Base-by-base conservation (phyloP, 1,284 basidiomycete species). In the Phellopilus nigrolimitatus region DNA sequence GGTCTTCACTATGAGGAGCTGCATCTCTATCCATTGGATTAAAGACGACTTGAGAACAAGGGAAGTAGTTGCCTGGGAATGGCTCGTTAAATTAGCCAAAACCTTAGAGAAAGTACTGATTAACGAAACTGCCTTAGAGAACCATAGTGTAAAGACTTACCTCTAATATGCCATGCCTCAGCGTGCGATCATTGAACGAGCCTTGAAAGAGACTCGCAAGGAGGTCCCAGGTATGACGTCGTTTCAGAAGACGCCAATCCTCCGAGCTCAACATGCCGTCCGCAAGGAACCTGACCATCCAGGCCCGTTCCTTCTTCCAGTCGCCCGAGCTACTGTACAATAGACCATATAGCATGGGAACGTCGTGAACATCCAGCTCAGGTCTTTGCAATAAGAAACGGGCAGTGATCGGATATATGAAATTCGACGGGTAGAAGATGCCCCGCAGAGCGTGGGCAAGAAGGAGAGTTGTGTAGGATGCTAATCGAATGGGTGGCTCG, bases 161-260 rank as follows among this genome's bases (percentile, higher is more conserved):
- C 73, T 90, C 87, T 3, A 91, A 66, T 31, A 90, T 78, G 5
- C 75, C 71, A 49, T 70, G 70, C 15, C 83, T 75, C 60, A 88
- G 66, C 0, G 68, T 49, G 0, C 64, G 57, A 56, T 92, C 88
- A 0, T 70, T 64, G 33, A 71, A 69, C 4, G 78, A 76, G 47
- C 78, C 78, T 56, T 89, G 82, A 65, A 84, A 93, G 46, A 95
- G 64, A 58, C 88, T 91, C 0, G 88, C 84, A 2, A 97, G 68
- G 25, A 95, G 71, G 55, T 92, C 88, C 87, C 91, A 94, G 0
- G 89, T 91, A 63, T 93, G 89, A 25, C 94, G 69, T 39, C 91
- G 73, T 60, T 83, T 84, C 54, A 95, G 69, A 1, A 93, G 77
- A 30, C 74, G 75, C 91, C 93, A 95, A 60, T 97, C 94, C 49